phyloP scores from a whole-genome alignment of 805 yeast genomes.

The Jamesozyma jinghongensis region DNA sequence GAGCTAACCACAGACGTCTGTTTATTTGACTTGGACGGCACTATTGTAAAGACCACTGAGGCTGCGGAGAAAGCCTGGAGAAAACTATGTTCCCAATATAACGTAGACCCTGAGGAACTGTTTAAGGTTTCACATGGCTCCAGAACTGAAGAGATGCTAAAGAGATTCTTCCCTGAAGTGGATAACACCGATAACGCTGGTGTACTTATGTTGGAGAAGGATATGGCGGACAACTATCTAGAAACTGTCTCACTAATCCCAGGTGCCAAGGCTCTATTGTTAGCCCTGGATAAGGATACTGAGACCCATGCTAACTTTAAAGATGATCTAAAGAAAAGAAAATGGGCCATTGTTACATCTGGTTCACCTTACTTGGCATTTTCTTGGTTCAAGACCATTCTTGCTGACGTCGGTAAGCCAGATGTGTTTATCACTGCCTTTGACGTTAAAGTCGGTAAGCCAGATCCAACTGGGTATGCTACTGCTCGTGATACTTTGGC shows the following conservation, averaged over 20 bases:
- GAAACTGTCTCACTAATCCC: conserved; percentile 58
- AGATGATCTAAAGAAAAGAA: conserved; percentile 27
- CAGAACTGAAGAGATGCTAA: conserved; percentile 61
- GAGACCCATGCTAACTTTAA: conserved; percentile 12
- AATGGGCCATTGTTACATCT: conserved; percentile 79
- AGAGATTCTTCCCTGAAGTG: conserved; percentile 56
- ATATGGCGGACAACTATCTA: conserved; percentile 56
- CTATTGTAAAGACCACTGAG: conserved; percentile 64
- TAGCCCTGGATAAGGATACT: conserved; percentile 35
- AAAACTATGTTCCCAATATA: conserved; percentile 45
- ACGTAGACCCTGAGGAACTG: conserved; percentile 53
- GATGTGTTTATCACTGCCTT: conserved; percentile 72
- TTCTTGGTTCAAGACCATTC: conserved; percentile 51
- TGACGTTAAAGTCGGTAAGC: conserved; percentile 64
- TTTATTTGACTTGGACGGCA: conserved; percentile 76
- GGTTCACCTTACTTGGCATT: conserved; percentile 66
- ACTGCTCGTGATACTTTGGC: conserved; percentile 49
- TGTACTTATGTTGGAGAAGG: conserved; percentile 50
- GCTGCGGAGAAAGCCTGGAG: conserved; percentile 73
- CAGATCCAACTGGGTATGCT: conserved; percentile 71
- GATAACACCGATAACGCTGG: conserved; percentile 44
- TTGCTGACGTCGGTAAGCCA: conserved; percentile 52
- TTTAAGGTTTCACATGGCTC: conserved; percentile 67
- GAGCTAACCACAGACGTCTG: conserved; percentile 11
- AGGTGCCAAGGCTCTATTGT: conserved; percentile 55